phyloP scores from a whole-genome alignment of 345 rosid species.

The Bruguiera gymnorhiza region DNA sequence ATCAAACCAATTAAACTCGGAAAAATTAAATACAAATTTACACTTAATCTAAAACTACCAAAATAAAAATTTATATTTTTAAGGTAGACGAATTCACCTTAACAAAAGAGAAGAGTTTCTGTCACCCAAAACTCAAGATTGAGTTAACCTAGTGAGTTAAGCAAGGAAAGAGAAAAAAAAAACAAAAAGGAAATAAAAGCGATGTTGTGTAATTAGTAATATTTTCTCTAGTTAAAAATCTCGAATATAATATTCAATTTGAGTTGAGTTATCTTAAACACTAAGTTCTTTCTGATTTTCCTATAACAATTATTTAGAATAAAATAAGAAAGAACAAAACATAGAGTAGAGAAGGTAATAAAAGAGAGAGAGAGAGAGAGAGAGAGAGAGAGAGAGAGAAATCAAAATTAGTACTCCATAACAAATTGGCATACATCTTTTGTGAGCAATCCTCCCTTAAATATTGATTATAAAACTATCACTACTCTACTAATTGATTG shows the following conservation, averaged over 20 bases:
- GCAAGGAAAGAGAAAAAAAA: background rate
- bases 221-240: too few species aligned
- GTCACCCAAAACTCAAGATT: background rate
- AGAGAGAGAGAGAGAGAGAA: background rate
- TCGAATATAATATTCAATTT: too few species aligned
- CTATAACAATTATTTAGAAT: too few species aligned
- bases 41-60: constrained; percentile 18
- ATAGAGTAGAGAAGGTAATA: background rate
- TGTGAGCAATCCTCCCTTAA: too few species aligned
- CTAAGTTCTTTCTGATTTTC: background rate
- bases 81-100: constrained; percentile 21
- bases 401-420: too few species aligned
- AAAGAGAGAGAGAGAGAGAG: background rate
- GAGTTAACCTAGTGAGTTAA: constrained; percentile 19
- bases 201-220: background rate
- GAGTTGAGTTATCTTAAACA: too few species aligned
- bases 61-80: background rate
- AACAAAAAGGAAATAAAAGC: constrained; percentile 23
- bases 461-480: too few species aligned
- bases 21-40: constrained; percentile 6
- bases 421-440: too few species aligned
- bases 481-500: too few species aligned
- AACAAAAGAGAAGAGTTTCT: background rate
- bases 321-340: too few species aligned
- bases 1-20: constrained; percentile 27